These are phyloP conservation scores for Cerrena zonata DNA, from an alignment of 1,284 basidiomycete species.

Conservation along the genomic window DNA sequence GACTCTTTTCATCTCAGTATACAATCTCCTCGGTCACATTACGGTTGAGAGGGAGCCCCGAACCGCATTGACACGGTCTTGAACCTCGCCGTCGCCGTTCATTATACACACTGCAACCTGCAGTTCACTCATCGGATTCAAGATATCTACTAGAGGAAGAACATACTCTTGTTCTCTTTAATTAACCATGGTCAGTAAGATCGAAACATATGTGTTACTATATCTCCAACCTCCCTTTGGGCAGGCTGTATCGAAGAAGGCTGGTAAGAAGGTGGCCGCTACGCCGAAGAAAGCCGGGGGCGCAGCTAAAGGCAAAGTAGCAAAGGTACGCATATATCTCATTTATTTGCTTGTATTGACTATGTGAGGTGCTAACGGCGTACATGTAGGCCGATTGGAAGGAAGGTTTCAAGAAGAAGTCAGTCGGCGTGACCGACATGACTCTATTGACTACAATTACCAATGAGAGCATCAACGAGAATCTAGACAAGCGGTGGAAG, in stretches of 20 bases:
- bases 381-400: constrained; percentile 90
- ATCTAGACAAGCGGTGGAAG: constrained; percentile 92
- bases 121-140: neutral
- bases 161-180: neutral
- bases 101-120: constrained; percentile 1
- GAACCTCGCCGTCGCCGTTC: neutral
- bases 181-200: constrained; percentile 19
- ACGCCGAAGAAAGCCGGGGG: constrained; percentile 56
- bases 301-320: constrained; percentile 53
- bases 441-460: constrained; percentile 94
- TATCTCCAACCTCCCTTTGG: constrained; percentile 14
- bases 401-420: constrained; percentile 96
- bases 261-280: constrained; percentile 75
- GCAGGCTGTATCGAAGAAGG: constrained; percentile 86
- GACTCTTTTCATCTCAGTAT: neutral
- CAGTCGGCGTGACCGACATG: constrained; percentile 98
- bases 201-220: constrained; percentile 11
- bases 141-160: neutral
- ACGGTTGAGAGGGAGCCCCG: neutral
- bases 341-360: neutral
- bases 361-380: neutral
- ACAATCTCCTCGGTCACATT: neutral
- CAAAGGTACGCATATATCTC: constrained; percentile 48
- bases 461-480: constrained; percentile 97
- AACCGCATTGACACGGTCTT: neutral